Base-by-base conservation (phyloP, 352 stramenopile species). In the Globisporangium abappressorium region DNA sequence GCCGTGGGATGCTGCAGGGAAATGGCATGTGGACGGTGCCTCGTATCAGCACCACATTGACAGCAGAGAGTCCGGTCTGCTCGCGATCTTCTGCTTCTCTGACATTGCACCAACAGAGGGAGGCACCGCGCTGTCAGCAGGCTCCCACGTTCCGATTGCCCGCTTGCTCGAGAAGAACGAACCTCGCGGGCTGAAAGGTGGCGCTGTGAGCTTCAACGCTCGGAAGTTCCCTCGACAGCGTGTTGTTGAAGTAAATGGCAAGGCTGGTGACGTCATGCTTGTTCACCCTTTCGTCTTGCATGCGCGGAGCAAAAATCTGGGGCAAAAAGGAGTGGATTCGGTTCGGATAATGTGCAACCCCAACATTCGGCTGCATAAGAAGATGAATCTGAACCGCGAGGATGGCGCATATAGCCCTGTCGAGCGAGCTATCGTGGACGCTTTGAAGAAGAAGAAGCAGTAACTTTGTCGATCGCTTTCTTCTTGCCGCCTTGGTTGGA, bases 11-110 rank as follows among this genome's bases (percentile, higher is more conserved):
- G 71, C 84, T 54, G 85, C 85, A 1, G 87, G 87, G 28, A 89
- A 88, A 63, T 95, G 87, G 87, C 87, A 95, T 64, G 80, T 94
- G 20, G 87, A 94, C 72, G 87, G 87, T 26, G 82, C 85, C 12
- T 72, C 81, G 36, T 94, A 92, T 70, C 75, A 87, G 63, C 87
- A 94, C 57, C 82, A 89, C 41, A 53, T 92, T 18, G 76, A 94
- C 70, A 91, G 81, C 66, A 71, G 60, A 11, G 83, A 93, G 58
- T 88, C 86, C 1, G 86, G 85, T 5, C 69, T 94, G 41, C 63
- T 94, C 20, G 75, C 84, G n/a, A 93, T 95, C 64, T 93, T 94
- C 51, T 73, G 93, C 34, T 94, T 94, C 53, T 92, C 82, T 3
- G 84, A 93, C 62, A 84, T 94, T 41, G 74, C 43, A 26, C 75